These are phyloP conservation scores for Chernovozyma aurita DNA, from an alignment of 1,139 yeast species.

Conservation along the genomic window DNA sequence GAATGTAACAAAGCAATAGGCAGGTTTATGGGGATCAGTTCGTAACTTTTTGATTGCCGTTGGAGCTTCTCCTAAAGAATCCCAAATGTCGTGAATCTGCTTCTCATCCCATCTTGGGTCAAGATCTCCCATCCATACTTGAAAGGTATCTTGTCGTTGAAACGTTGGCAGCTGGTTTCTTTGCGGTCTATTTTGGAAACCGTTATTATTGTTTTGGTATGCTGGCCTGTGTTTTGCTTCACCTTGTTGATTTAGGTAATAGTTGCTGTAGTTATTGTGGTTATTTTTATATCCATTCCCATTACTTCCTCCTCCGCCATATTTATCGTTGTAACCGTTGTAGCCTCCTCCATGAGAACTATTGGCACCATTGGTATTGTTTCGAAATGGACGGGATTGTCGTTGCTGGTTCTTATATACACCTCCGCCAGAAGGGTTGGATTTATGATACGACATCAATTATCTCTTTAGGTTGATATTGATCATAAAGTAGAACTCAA, in stretches of 20 bases:
- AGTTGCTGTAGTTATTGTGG: background rate
- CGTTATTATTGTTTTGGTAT: conserved; percentile 3
- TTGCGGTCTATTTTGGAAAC: background rate
- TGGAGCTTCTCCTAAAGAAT: conserved; percentile 33
- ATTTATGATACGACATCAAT: background rate
- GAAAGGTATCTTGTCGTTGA: conserved; percentile 12
- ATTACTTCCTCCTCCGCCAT: conserved; percentile 1
- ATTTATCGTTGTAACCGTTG: background rate
- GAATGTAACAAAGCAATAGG: conserved; percentile 83
- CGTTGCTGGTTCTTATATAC: background rate
- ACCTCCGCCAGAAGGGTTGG: background rate
- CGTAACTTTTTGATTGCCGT: conserved; percentile 31
- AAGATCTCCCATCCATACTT: conserved; percentile 92
- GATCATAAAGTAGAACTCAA: too few relatives aligned
- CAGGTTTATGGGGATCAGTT: conserved; percentile 29
- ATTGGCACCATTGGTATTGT: background rate
- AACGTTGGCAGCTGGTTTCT: background rate
- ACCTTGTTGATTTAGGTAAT: background rate
- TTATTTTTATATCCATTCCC: background rate
- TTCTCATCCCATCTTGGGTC: conserved; percentile 84
- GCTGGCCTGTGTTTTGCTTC: conserved; percentile 1
- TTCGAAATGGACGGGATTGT: background rate
- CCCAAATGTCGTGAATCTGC: conserved; percentile 66
- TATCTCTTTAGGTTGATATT: too few relatives aligned
- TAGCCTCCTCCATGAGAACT: background rate